Conservation (phyloP, 2,329 filamentous ascomycete genomes). For the Alternaria novae-zelandiae region DNA sequence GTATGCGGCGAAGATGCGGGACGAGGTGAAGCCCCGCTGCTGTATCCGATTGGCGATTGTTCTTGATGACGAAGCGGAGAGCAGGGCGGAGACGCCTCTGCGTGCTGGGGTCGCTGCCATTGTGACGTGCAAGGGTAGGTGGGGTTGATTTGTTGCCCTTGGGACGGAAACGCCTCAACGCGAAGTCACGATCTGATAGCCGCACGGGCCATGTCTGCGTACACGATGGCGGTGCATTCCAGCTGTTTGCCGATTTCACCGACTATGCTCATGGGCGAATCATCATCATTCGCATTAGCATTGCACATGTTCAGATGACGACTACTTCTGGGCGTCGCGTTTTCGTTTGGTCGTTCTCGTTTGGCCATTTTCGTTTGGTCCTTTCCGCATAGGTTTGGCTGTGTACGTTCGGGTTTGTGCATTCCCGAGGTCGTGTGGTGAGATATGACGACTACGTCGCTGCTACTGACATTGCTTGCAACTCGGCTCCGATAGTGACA, state of each 20-base stretch:
- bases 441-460: not conserved
- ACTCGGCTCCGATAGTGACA: not conserved
- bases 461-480: not conserved
- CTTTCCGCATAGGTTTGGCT: not conserved
- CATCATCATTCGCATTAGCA: not conserved
- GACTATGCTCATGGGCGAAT: not conserved
- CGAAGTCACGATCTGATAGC: constrained; percentile 20
- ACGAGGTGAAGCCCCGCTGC: constrained; percentile 29
- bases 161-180: constrained; percentile 8
- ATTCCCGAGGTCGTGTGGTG: not conserved
- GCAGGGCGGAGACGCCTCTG: constrained; percentile 25
- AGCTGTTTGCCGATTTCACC: not conserved
- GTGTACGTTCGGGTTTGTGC: not conserved
- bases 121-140: not conserved
- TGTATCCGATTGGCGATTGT: constrained; percentile 19
- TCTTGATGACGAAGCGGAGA: constrained; percentile 24
- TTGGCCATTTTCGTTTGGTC: too few relatives aligned
- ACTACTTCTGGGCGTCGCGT: not conserved
- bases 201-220: constrained; percentile 6
- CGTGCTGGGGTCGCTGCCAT: constrained; percentile 33
- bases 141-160: not conserved
- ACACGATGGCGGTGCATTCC: not conserved
- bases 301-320: not conserved
- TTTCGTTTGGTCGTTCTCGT: not conserved
- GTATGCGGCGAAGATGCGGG: constrained; percentile 32